Evolutionary conservation across 2,329 filamentous ascomycete genomes (phyloP).

Genomic region (Colletotrichum karsti): DNA sequence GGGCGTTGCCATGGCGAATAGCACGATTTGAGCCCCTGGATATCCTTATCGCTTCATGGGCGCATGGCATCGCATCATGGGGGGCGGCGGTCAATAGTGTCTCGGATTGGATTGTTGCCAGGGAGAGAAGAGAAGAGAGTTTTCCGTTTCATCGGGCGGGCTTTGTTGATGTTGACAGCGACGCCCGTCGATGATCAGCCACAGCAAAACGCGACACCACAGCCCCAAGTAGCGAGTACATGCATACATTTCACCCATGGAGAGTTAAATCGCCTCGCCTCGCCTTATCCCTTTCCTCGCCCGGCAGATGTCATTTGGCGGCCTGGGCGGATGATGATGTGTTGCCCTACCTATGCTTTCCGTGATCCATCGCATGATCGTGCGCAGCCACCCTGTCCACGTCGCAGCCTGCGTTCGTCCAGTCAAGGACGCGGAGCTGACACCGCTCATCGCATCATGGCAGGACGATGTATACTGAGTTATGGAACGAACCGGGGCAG

Average conservation of each 20-base stretch:
- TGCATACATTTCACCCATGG: background rate
- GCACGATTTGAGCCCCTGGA: background rate
- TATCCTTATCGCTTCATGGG: conserved; percentile 8
- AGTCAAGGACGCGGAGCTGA: conserved; percentile 15
- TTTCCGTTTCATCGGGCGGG: background rate
- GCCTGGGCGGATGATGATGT: conserved; percentile 9
- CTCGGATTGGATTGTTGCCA: background rate
- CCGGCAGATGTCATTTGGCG: conserved; percentile 22
- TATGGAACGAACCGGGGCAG: background rate
- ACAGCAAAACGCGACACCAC: background rate
- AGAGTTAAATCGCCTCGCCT: background rate
- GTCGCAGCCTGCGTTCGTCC: conserved; percentile 26
- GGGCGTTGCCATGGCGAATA: conserved; percentile 1
- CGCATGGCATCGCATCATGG: conserved; percentile 9
- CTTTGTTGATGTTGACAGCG: background rate
- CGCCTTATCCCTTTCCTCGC: background rate
- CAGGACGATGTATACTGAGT: background rate
- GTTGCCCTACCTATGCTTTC: background rate
- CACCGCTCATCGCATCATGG: conserved; percentile 21
- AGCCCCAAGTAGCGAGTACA: background rate
- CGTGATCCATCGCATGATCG: conserved; percentile 18
- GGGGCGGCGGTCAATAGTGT: background rate
- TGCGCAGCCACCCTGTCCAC: conserved; percentile 25
- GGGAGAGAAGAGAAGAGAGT: background rate
- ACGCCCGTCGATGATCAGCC: background rate